These are phyloP conservation scores for Melanogaster broomeanus DNA, from an alignment of 768 basidiomycete species.

Conservation along the genomic window DNA sequence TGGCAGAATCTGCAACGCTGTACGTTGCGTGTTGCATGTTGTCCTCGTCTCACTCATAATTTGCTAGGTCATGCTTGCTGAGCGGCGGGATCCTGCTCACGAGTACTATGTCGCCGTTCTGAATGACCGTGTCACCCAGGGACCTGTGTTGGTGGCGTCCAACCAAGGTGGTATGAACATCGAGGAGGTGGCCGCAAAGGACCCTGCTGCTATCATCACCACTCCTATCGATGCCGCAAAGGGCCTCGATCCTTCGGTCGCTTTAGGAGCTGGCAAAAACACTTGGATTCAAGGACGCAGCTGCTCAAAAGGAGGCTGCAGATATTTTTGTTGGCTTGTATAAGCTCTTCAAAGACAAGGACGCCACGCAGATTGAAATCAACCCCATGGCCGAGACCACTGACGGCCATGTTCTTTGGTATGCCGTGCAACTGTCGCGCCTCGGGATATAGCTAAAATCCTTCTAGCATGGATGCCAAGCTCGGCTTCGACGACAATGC, in stretches of 20 bases:
- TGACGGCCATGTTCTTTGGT: constrained; percentile 95
- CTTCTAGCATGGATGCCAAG: constrained; percentile 95
- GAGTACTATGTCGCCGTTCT: constrained; percentile 98
- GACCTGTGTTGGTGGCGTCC: constrained; percentile 92
- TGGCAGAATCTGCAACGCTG: constrained; percentile 94
- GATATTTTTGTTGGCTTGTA: constrained; percentile 93
- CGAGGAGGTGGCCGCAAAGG: constrained; percentile 97
- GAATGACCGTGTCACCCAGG: constrained; percentile 88
- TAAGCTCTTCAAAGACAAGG: constrained; percentile 97
- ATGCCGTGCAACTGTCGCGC: constrained; percentile 23
- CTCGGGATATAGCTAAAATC: not conserved
- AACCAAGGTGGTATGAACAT: constrained; percentile 99
- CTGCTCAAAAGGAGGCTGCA: constrained; percentile 81
- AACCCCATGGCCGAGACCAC: constrained; percentile 94
- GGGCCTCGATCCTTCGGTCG: constrained; percentile 74
- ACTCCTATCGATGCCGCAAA: constrained; percentile 85
- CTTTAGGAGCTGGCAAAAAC: constrained; percentile 80
- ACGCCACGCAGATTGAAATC: constrained; percentile 99
- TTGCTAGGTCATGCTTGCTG: constrained; percentile 92
- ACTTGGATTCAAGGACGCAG: constrained; percentile 80
- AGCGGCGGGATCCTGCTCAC: constrained; percentile 89
- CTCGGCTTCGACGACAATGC: constrained; percentile 99
- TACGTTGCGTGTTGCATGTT: constrained; percentile 38
- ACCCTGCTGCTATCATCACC: constrained; percentile 93
- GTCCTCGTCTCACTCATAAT: constrained; percentile 12